Base-by-base conservation (phyloP, 345 rosid species). In the Rhodomyrtus tomentosa region DNA sequence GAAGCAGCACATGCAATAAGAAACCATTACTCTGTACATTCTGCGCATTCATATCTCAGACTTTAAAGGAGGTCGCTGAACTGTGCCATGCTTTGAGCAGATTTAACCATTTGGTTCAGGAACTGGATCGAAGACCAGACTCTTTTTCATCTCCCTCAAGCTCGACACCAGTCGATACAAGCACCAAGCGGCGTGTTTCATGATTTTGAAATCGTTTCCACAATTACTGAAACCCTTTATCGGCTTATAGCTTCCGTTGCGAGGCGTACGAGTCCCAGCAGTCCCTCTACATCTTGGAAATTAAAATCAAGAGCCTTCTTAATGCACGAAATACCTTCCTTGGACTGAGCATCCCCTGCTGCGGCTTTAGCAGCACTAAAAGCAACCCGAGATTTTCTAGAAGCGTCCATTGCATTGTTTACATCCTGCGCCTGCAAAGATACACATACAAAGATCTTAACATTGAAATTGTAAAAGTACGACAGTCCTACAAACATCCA, bases 271-370 rank as follows among this genome's bases (percentile, higher is more conserved):
- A 95, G 89, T 84, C 86, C 95, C 84, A 98, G 87, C 50, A 96
- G 89, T 80, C 95, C 96, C 83, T 95, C 96, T 81, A 98, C 89
- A 80, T 98, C 99, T 68, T 98, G 99, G 89, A 98, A 98, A 91
- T 90, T 94, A 86, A 92, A 96, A 91, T 98, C 99, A 89, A 98
- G 96, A 84, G 99, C 98, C 80, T 86, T 92, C 92, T 90, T 98
- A 62, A 96, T 90, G 53, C 94, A 91, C 83, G 88, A 81, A 82
- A 95, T 86, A 87, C 89, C 91, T 81, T 98, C 99, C 89, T 88
- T 89, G 50, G 84, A 72, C 74, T 88, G 94, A 86, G 86, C 89
- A 83, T 93, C 98, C 84, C 85, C 94, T 76, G 87, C 85, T 86
- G 88, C 90, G 38, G 81, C 87, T 85, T 85, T 89, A 87, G 92